Conservation (phyloP, 805 yeast species). For the Starmerella ratchasimensis region DNA sequence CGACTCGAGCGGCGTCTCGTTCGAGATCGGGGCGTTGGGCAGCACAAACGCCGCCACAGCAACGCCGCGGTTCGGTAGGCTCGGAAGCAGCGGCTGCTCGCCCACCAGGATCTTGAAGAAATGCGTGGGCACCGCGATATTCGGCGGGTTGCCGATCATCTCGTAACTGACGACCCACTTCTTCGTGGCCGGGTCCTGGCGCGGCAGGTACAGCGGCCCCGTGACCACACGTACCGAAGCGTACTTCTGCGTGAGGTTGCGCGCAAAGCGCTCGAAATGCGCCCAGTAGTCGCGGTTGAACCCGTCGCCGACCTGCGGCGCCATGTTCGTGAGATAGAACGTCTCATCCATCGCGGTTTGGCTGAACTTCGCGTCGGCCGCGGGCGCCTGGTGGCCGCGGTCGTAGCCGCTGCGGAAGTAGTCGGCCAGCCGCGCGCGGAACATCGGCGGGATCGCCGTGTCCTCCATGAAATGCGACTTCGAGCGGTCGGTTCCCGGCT, state of each 20-base stretch:
- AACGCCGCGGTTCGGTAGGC: constrained; percentile 30
- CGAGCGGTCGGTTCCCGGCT: constrained; percentile 46
- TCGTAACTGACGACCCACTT: constrained; percentile 77
- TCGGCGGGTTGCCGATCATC: constrained; percentile 93
- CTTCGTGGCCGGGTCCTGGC: constrained; percentile 55
- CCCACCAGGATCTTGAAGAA: constrained; percentile 85
- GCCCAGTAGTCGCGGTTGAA: constrained; percentile 98
- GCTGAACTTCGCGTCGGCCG: constrained; percentile 86
- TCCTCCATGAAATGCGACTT: constrained; percentile 80
- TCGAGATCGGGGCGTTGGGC: constrained; percentile 73
- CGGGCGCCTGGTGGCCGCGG: constrained; percentile 95
- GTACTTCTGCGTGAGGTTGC: constrained; percentile 61
- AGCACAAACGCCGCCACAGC: constrained; percentile 87
- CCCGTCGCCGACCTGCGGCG: constrained; percentile 96
- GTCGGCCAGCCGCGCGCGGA: constrained; percentile 66
- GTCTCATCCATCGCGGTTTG: constrained; percentile 94
- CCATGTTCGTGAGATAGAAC: constrained; percentile 73
- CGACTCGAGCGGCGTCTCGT: constrained; percentile 50
- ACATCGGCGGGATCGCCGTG: constrained; percentile 58
- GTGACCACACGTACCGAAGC: constrained; percentile 74
- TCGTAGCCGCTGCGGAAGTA: constrained; percentile 93
- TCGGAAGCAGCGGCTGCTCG: constrained; percentile 36
- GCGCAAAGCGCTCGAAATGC: constrained; percentile 77
- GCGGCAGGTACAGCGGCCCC: constrained; percentile 86
- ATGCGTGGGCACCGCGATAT: constrained; percentile 93